A percentile compares a stretch with the other conserved stretches of the same genome.
phyloP scores from a whole-genome alignment of 805 yeast species.

The Candida tammaniensis region DNA sequence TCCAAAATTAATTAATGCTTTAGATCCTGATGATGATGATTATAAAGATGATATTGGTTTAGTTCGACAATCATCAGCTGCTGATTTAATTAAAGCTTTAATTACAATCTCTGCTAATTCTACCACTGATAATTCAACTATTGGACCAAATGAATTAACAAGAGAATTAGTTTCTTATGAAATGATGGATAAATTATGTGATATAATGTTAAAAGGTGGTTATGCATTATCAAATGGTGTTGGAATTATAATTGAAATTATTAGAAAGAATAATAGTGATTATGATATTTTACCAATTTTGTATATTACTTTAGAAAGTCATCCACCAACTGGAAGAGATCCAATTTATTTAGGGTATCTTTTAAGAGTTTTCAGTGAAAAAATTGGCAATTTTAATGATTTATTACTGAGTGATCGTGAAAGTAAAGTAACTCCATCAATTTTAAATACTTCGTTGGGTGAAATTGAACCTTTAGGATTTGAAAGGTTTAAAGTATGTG shows the following conservation, averaged over 20 bases:
- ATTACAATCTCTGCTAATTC: slow-evolving; percentile 47
- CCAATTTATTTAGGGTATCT: slow-evolving; percentile 46
- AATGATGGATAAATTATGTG: slow-evolving; percentile 33
- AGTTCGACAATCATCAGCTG: slow-evolving; percentile 40
- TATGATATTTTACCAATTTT: slow-evolving; percentile 45
- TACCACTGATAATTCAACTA: slow-evolving; percentile 43
- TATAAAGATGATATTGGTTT: slow-evolving; percentile 18
- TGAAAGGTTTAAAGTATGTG: slow-evolving; percentile 46
- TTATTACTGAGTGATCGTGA: slow-evolving; percentile 24
- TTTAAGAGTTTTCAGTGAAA: slow-evolving; percentile 37
- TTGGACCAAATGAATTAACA: slow-evolving; percentile 47
- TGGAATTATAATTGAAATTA: slow-evolving; percentile 46
- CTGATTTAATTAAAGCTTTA: slow-evolving; percentile 44
- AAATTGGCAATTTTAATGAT: slow-evolving; percentile 35
- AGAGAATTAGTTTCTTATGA: slow-evolving; percentile 40
- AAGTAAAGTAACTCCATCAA: slow-evolving; percentile 15
- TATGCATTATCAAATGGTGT: slow-evolving; percentile 47
- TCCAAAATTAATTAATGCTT: slow-evolving; percentile 30
- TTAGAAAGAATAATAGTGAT: slow-evolving; percentile 45
- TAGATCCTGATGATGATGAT: slow-evolving; percentile 20
- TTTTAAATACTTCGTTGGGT: slow-evolving; percentile 31
- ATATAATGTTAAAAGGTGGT: slow-evolving; percentile 44
- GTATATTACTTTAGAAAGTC: slow-evolving; percentile 43
- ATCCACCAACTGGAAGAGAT: slow-evolving; percentile 48
- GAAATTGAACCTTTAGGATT: slow-evolving; percentile 44